Evolutionary conservation across 106 monocot genomes (phyloP), one percentile per base, ranked within the genome.

Genomic region (Allium cepa): DNA sequence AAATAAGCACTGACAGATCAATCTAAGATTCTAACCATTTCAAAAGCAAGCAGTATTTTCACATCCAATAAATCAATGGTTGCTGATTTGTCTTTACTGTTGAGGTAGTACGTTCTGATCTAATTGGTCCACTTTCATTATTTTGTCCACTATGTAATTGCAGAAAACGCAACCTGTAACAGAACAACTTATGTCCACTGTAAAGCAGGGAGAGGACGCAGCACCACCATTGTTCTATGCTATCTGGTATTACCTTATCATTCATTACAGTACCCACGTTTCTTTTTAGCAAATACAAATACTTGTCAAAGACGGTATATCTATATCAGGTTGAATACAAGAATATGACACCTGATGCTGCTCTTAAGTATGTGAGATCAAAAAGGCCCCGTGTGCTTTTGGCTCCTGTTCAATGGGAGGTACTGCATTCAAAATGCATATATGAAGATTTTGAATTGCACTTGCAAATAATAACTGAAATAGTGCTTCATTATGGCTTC

Each of bases 381-480:
- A 89, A 57, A 68, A 86, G 93, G 77, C 86, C 93, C 46, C 78
- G 89, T 17, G 93, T 93, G 4, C 67, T 89, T 46, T 69, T 93
- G 64, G 89, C 88, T 56, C 86, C 86, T 15, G 74, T 89, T 46
- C 93, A 93, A 22, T 90, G 89, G 93, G 74, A 61, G 83, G 93
- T 89, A 78, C 52, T 66, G 67, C 14, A 11, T 5, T 17, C 46
- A 2, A 71, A 17, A 17, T 66, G 66, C 48, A 48, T 16, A 46
- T 50, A 0, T 59, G 58, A n/a, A 8, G 8, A 9, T 4, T 59
- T 59, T n/a, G 58, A 59, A 16, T 13, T 59, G n/a, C 11, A 27
- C 60, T 28, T 8, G 7, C 60, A 60, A 26, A 7, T 8, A 5
- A 36, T 28, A 60, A 6, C 11, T 36, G 60, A 8, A 36, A n/a